Evolutionary conservation across 352 stramenopile genomes (phyloP).

Genomic region (Globisporangium viniferum): DNA sequence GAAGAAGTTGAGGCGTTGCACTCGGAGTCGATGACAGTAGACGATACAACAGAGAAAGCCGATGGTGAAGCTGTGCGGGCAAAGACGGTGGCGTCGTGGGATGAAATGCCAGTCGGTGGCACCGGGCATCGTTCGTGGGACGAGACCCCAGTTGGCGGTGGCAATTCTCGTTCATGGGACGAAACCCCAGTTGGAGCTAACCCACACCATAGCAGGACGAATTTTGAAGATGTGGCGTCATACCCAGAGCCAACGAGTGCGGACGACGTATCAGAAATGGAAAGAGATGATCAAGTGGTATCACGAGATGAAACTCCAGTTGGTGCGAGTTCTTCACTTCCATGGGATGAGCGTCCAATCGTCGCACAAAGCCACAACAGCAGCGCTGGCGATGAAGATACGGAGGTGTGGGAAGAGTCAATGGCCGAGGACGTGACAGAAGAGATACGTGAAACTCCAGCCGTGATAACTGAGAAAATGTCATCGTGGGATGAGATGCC

Average conservation of each 20-base stretch:
- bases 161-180: conserved; percentile 2
- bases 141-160: neutral
- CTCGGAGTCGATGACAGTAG: neutral
- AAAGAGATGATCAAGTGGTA: neutral
- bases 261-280: neutral
- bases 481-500: conserved; percentile 6
- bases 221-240: neutral
- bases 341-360: neutral
- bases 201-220: neutral
- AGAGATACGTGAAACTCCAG: neutral
- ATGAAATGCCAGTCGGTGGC: conserved; percentile 8
- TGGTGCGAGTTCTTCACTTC: neutral
- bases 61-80: neutral
- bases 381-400: neutral
- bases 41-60: neutral
- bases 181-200: conserved; percentile 9
- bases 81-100: neutral
- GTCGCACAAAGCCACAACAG: neutral
- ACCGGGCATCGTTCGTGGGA: conserved; percentile 1
- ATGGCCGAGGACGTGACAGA: neutral
- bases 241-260: neutral
- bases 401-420: neutral
- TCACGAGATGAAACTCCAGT: neutral
- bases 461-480: neutral
- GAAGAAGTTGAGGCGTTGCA: neutral